phyloP scores from a whole-genome alignment of 1,284 basidiomycete species.

The Pterula multifida region DNA sequence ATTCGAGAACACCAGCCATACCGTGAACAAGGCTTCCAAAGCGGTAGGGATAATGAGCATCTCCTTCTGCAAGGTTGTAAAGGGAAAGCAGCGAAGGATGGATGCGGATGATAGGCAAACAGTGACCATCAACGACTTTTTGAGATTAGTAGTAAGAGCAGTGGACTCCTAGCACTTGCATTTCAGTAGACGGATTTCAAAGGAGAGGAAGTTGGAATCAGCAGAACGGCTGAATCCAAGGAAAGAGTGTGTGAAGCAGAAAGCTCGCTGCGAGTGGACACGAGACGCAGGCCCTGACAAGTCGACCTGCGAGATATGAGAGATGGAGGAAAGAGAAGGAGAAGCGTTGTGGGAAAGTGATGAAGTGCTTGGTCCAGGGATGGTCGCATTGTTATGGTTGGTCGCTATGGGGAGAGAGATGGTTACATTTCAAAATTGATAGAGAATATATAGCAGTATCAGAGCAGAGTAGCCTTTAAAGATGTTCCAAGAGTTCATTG shows the following conservation, averaged over 20 bases:
- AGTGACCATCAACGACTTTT: background rate
- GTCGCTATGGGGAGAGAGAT: too few relatives aligned
- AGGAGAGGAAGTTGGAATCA: background rate
- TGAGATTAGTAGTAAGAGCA: background rate
- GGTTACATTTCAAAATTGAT: too few relatives aligned
- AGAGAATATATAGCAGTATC: too few relatives aligned
- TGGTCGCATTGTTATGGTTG: background rate
- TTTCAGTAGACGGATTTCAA: background rate
- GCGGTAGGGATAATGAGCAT: background rate
- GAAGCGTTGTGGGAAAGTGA: background rate
- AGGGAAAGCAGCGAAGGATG: slow-evolving; percentile 2
- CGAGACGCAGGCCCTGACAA: background rate
- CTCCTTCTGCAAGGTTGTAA: background rate
- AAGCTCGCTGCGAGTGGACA: slow-evolving; percentile 23
- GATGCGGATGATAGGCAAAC: background rate
- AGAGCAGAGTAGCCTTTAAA: background rate
- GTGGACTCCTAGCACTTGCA: background rate
- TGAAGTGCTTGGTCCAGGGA: too few relatives aligned
- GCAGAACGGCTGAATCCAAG: slow-evolving; percentile 8
- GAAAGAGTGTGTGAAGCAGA: slow-evolving; percentile 14
- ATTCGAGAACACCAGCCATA: background rate
- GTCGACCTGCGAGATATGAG: slow-evolving; percentile 3
- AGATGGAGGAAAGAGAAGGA: background rate
- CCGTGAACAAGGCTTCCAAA: background rate
- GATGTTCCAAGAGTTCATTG: background rate